Percentiles rank a stretch among this genome's conserved stretches.
Evolutionary conservation across 2,329 filamentous ascomycete genomes (phyloP).

Genomic region (Botrytis galanthina): DNA sequence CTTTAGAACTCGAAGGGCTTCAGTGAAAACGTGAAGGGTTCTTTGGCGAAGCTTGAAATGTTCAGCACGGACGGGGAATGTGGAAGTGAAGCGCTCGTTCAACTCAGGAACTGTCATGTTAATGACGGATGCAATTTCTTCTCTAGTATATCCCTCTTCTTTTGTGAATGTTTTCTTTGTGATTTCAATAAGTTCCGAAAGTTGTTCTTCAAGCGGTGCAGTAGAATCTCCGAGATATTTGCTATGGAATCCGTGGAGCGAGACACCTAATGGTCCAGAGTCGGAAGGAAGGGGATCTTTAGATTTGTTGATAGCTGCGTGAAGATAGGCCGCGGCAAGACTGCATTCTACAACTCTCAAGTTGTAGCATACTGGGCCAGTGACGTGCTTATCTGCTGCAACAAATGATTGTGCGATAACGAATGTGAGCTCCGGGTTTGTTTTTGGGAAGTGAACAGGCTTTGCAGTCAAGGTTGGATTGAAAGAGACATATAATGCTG

Average conservation of each 20-base stretch:
- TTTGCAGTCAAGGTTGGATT: constrained; percentile 72
- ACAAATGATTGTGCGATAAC: constrained; percentile 94
- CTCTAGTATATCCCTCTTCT: constrained; percentile 81
- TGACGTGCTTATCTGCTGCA: constrained; percentile 90
- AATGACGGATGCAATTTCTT: constrained; percentile 75
- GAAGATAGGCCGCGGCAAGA: constrained; percentile 71
- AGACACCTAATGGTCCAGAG: constrained; percentile 77
- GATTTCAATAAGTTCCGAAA: constrained; percentile 69
- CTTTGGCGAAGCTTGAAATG: constrained; percentile 85
- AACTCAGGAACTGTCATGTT: constrained; percentile 68
- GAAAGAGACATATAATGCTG: constrained; percentile 88
- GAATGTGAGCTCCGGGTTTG: constrained; percentile 81
- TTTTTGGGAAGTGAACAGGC: constrained; percentile 78
- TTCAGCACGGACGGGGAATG: constrained; percentile 85
- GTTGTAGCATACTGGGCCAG: constrained; percentile 93
- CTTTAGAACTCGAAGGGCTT: constrained; percentile 79
- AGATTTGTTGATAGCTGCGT: constrained; percentile 55
- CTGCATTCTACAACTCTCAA: constrained; percentile 94
- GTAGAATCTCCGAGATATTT: constrained; percentile 59
- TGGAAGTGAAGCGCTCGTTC: constrained; percentile 75
- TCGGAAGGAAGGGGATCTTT: constrained; percentile 68
- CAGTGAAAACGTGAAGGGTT: constrained; percentile 85
- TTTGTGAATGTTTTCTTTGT: constrained; percentile 69
- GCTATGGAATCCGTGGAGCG: constrained; percentile 83
- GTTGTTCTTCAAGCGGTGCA: constrained; percentile 58